Evolutionary conservation across 1,284 basidiomycete genomes (phyloP).

Genomic region (Puccinia polysora): DNA sequence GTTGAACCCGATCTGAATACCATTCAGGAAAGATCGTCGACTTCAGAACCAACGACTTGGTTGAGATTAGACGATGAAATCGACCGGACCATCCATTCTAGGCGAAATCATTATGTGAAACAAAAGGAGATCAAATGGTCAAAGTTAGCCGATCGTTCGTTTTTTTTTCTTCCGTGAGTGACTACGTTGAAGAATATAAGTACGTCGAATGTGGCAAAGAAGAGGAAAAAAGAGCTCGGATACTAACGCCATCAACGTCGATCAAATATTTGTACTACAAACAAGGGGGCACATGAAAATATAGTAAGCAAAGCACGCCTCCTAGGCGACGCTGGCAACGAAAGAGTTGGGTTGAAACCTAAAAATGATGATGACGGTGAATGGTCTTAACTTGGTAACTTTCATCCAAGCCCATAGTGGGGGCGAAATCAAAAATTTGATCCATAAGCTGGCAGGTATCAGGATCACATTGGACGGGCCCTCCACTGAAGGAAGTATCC

Average conservation of each 20-base stretch:
- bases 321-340: too few relatives aligned
- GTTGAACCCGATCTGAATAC: conserved; percentile 49
- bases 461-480: conserved; percentile 50
- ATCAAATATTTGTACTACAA: conserved; percentile 50
- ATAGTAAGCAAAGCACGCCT: neutral
- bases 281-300: neutral
- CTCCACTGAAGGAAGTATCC: conserved; percentile 48
- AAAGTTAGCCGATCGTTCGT: too few relatives aligned
- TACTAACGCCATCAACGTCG: conserved; percentile 50
- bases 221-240: neutral
- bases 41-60: conserved; percentile 49
- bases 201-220: too few relatives aligned
- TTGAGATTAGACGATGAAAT: conserved; percentile 51
- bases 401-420: conserved; percentile 50
- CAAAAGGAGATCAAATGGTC: too few relatives aligned
- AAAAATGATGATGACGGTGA: conserved; percentile 12
- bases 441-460: conserved; percentile 50
- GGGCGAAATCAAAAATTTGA: conserved; percentile 48
- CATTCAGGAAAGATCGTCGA: conserved; percentile 50
- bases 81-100: conserved; percentile 47
- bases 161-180: too few relatives aligned
- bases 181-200: too few relatives aligned
- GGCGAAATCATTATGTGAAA: neutral
- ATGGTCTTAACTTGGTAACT: conserved; percentile 45
- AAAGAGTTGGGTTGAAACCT: neutral